Conservation (phyloP, 805 yeast species). For the Schwanniomyces occidentalis region DNA sequence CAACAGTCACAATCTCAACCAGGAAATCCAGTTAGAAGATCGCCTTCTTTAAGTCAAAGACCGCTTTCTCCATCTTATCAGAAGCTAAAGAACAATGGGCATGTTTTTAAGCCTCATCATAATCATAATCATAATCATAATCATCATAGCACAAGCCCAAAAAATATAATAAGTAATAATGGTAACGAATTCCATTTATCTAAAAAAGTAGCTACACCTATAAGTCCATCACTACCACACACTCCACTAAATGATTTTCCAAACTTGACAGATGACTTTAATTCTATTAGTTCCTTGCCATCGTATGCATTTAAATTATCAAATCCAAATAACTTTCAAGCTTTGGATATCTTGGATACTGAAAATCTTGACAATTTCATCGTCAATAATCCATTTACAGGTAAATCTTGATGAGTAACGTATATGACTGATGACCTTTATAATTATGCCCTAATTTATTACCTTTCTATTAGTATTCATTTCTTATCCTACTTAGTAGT, state of each 20-base stretch:
- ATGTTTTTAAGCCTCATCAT: slow-evolving; percentile 20
- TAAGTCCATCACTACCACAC: slow-evolving; percentile 6
- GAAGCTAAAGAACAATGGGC: slow-evolving; percentile 17
- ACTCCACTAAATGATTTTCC: slow-evolving; percentile 5
- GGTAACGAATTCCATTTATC: slow-evolving; percentile 8
- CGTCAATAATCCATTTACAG: slow-evolving; percentile 11
- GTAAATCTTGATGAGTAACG: neutral
- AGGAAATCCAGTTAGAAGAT: slow-evolving; percentile 6
- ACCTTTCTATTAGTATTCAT: too few species aligned
- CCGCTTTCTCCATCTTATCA: slow-evolving; percentile 12
- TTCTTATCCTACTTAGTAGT: too few species aligned
- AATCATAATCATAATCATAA: slow-evolving; percentile 5
- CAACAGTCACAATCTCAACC: slow-evolving; percentile 1
- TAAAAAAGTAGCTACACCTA: slow-evolving; percentile 4
- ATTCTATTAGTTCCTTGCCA: slow-evolving; percentile 9
- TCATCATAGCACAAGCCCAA: slow-evolving; percentile 1
- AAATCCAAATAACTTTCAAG: slow-evolving; percentile 4
- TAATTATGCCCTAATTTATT: too few species aligned
- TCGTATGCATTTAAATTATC: slow-evolving; percentile 12
- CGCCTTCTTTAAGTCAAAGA: slow-evolving; percentile 10
- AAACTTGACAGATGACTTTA: slow-evolving; percentile 3
- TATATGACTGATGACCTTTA: too few species aligned
- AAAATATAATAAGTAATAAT: slow-evolving; percentile 7
- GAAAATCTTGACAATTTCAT: slow-evolving; percentile 12
- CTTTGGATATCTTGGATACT: slow-evolving; percentile 12